Evolutionary conservation across 2,329 filamentous ascomycete species (phyloP).

Genomic region (Neonectria sp.): DNA sequence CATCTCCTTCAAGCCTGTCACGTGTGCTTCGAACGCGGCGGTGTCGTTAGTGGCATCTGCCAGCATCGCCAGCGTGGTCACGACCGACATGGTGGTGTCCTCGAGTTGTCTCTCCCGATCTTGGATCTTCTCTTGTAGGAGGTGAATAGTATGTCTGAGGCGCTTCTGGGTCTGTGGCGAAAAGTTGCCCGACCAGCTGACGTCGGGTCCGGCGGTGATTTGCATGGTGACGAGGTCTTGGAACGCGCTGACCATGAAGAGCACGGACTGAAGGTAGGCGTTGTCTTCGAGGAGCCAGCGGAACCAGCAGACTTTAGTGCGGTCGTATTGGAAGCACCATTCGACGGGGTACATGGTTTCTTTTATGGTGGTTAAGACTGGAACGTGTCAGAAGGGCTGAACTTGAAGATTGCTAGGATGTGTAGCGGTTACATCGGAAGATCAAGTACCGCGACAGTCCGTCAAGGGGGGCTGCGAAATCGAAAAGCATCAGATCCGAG

Average conservation of each 20-base stretch:
- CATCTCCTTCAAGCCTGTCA: constrained; percentile 43
- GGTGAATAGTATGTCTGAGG: constrained; percentile 36
- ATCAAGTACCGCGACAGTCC: constrained; percentile 31
- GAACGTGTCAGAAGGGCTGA: background rate
- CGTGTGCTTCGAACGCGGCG: constrained; percentile 38
- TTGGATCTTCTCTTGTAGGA: constrained; percentile 37
- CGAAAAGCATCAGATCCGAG: constrained; percentile 38
- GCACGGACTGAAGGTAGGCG: constrained; percentile 43
- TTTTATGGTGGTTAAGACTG: constrained; percentile 47
- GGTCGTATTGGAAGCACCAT: constrained; percentile 46
- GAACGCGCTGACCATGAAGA: constrained; percentile 46
- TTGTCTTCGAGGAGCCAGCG: constrained; percentile 48
- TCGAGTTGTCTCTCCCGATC: constrained; percentile 32
- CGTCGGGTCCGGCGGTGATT: background rate
- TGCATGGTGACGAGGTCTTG: constrained; percentile 33
- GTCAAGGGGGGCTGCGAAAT: constrained; percentile 39
- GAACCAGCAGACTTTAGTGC: constrained; percentile 45
- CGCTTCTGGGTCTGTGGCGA: constrained; percentile 31
- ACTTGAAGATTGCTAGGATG: background rate
- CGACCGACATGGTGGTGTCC: constrained; percentile 40
- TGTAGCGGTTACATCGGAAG: constrained; percentile 31
- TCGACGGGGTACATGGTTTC: constrained; percentile 50
- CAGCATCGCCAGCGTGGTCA: constrained; percentile 42
- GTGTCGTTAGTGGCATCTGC: constrained; percentile 41
- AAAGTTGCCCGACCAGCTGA: constrained; percentile 19